Percentiles rank a stretch among this genome's conserved stretches.
Evolutionary conservation across 306 rosid species (phyloP).

Genomic region (Castanea mollissima): DNA sequence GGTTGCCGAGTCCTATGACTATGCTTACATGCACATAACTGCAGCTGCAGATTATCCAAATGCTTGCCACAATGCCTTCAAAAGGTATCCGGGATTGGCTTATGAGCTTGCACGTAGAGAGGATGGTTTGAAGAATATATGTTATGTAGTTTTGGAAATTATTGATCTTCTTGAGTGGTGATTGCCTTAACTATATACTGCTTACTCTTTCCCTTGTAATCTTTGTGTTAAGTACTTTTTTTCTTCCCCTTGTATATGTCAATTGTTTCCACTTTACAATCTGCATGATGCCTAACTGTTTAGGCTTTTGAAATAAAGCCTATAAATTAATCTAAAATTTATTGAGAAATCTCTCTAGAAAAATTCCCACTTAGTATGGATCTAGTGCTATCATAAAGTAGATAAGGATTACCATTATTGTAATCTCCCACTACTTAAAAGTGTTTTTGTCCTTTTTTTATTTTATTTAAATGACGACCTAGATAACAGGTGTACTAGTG

Average conservation of each 20-base stretch:
- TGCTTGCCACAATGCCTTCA: constrained; percentile 71
- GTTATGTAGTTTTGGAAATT: constrained; percentile 78
- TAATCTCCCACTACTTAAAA: constrained; percentile 32
- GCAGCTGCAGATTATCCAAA: constrained; percentile 89
- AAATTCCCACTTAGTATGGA: constrained; percentile 15
- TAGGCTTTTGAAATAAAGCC: background rate
- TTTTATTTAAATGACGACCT: background rate
- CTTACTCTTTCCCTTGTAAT: background rate
- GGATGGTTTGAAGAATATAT: constrained; percentile 67
- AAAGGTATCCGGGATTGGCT: constrained; percentile 35
- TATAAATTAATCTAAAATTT: constrained; percentile 1
- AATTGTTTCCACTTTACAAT: background rate
- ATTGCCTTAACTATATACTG: background rate
- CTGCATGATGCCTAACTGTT: background rate
- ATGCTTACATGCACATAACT: constrained; percentile 66
- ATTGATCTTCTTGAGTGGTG: constrained; percentile 59
- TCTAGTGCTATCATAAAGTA: constrained; percentile 25
- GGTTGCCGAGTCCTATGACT: constrained; percentile 58
- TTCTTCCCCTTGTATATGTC: background rate
- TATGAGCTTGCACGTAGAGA: constrained; percentile 75
- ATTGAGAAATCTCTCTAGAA: background rate
- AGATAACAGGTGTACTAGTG: background rate
- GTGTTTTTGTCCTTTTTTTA: background rate
- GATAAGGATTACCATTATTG: constrained; percentile 22
- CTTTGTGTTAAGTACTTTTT: background rate